Evolutionary conservation across 2,329 filamentous ascomycete genomes (phyloP).

Genomic region (Diaporthe australafricana): DNA sequence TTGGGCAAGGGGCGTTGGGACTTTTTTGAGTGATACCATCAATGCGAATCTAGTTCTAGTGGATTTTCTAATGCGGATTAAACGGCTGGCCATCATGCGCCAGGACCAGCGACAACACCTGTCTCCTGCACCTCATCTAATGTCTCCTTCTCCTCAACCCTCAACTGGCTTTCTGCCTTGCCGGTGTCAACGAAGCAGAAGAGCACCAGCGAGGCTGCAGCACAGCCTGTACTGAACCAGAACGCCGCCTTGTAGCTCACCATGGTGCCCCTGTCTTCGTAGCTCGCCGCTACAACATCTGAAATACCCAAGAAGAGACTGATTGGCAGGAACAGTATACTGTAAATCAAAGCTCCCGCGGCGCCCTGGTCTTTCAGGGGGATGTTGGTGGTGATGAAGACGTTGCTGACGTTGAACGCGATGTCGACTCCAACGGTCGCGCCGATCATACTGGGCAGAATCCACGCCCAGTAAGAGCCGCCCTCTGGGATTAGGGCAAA

Average conservation of each 20-base stretch:
- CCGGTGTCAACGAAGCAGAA: conserved; percentile 68
- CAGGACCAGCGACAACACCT: background rate
- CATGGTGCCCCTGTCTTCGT: conserved; percentile 52
- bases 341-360: conserved; percentile 78
- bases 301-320: conserved; percentile 78
- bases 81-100: too few relatives aligned
- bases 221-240: conserved; percentile 72
- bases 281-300: conserved; percentile 65
- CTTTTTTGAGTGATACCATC: conserved; percentile 24
- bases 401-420: conserved; percentile 79
- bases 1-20: background rate
- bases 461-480: conserved; percentile 77
- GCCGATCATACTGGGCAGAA: conserved; percentile 78
- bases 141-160: conserved; percentile 64
- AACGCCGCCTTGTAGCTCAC: conserved; percentile 74
- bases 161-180: conserved; percentile 66
- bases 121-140: conserved; percentile 51
- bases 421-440: conserved; percentile 81
- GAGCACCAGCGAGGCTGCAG: conserved; percentile 62
- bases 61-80: background rate
- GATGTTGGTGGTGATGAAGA: conserved; percentile 81
- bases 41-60: background rate
- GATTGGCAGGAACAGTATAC: conserved; percentile 77
- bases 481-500: conserved; percentile 73
- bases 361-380: conserved; percentile 76